Evolutionary conservation across 2,329 filamentous ascomycete genomes (phyloP), one percentile per base, ranked within the genome.

Genomic region (Cladosporium sp.): DNA sequence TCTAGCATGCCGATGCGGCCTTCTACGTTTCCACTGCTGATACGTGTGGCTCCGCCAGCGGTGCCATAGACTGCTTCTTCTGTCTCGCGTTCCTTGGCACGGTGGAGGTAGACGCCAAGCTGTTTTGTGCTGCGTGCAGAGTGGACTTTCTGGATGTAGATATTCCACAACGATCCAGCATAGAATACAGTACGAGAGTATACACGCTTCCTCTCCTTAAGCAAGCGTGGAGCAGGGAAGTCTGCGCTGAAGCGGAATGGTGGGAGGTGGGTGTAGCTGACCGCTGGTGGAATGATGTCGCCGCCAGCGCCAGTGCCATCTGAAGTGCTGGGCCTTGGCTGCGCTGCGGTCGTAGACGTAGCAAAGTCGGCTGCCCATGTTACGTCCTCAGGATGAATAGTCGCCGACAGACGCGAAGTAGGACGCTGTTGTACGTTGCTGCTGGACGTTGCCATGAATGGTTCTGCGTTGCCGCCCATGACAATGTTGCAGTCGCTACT

Each of bases 121-220:
- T 87, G 85, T 12, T 84, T 83, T 2, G 59, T 66, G 63, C 81
- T 84, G 69, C 86, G 85, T 1, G 80, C 79, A 0, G 82, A 84
- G 30, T 54, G 59, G 2, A 86, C 83, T 67, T 86, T 86, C 70
- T 87, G 85, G 12, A 87, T 86, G 73, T 87, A 87, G n/a, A 87
- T 84, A 69, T 87, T 87, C 85, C 85, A 87, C 18, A 86, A 75
- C 21, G 81, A 84, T 2, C 85, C 85, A 4, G 85, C 85, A 67
- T 87, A 87, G 71, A 85, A 87, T 5, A 87, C 84, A 2, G 85
- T 87, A 36, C 84, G 81, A 12, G 82, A 85, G 72, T 87, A 87
- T 10, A 87, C 83, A 0, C 85, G 78, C 73, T 86, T 87, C 76
- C 85, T 86, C 71, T 87, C 85, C 66, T 86, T 87, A 28, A 87